These are phyloP conservation scores for Podaxis sp. DNA, from an alignment of 768 basidiomycete species.

Conservation along the genomic window DNA sequence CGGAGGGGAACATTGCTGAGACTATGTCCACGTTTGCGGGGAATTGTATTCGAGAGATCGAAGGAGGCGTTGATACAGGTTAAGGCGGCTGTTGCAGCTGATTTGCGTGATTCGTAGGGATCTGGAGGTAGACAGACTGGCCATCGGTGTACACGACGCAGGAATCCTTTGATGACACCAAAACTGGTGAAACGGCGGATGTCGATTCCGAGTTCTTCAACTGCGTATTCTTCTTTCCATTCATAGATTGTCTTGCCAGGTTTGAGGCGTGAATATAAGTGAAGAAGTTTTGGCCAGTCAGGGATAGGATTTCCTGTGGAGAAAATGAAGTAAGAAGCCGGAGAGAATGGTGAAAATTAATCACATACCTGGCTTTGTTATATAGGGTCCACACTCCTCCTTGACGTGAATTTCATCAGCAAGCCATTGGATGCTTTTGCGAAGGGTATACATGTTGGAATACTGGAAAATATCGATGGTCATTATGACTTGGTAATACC, in stretches of 20 bases:
- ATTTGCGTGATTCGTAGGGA: conserved; percentile 17
- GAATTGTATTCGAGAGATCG: conserved; percentile 15
- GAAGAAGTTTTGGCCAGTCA: conserved; percentile 84
- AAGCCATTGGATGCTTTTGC: conserved; percentile 83
- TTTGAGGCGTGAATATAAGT: conserved; percentile 81
- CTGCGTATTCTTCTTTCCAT: conserved; percentile 80
- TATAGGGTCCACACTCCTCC: conserved; percentile 90
- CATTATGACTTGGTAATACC: conserved; percentile 96
- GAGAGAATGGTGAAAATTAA: not conserved
- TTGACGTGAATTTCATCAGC: conserved; percentile 81
- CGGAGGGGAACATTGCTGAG: conserved; percentile 25
- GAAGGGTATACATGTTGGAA: conserved; percentile 94
- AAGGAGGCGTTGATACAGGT: conserved; percentile 12
- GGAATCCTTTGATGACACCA: conserved; percentile 97
- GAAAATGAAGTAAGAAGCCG: conserved; percentile 7
- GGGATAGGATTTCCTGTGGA: conserved; percentile 51
- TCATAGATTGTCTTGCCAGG: conserved; percentile 79
- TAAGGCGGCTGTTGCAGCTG: conserved; percentile 15
- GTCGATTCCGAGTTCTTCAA: conserved; percentile 76
- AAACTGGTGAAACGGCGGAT: conserved; percentile 94
- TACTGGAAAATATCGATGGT: conserved; percentile 96
- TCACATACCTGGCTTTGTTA: conserved; percentile 64
- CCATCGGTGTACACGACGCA: conserved; percentile 91
- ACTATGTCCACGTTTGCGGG: conserved; percentile 36
- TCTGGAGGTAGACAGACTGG: conserved; percentile 63